Percentiles rank a stretch among this genome's conserved stretches.
phyloP scores from a whole-genome alignment of 2,329 filamentous ascomycete genomes.

The Colletotrichum liriopes region DNA sequence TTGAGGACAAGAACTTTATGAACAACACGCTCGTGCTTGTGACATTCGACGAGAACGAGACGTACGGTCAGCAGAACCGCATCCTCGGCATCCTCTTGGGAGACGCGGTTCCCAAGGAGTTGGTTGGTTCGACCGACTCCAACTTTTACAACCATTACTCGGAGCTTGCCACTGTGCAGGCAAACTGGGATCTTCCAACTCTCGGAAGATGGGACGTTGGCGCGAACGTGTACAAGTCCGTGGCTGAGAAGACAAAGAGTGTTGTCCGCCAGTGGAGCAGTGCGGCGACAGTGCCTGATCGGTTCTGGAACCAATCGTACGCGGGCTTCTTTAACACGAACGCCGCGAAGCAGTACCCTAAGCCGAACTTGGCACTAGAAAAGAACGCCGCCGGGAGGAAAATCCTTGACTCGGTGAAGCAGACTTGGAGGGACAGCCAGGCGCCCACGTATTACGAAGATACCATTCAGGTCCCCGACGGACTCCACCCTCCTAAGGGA shows the following conservation, averaged over 20 bases:
- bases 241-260: slow-evolving; percentile 75
- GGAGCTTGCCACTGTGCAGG: slow-evolving; percentile 75
- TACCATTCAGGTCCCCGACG: slow-evolving; percentile 58
- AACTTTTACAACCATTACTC: slow-evolving; percentile 84
- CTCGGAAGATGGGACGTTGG: slow-evolving; percentile 81
- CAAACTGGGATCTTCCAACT: slow-evolving; percentile 79
- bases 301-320: slow-evolving; percentile 70
- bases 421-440: slow-evolving; percentile 56
- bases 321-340: slow-evolving; percentile 63
- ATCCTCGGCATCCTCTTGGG: slow-evolving; percentile 82
- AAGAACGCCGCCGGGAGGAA: slow-evolving; percentile 51
- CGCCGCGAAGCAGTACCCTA: slow-evolving; percentile 55
- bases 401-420: slow-evolving; percentile 57
- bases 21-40: slow-evolving; percentile 82
- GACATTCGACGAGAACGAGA: slow-evolving; percentile 86
- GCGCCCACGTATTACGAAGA: slow-evolving; percentile 61
- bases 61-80: slow-evolving; percentile 77
- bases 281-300: slow-evolving; percentile 53
- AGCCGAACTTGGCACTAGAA: slow-evolving; percentile 56
- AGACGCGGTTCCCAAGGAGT: slow-evolving; percentile 76
- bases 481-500: slow-evolving; percentile 59
- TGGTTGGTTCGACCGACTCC: slow-evolving; percentile 77
- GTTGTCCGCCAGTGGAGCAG: slow-evolving; percentile 56
- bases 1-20: slow-evolving; percentile 80
- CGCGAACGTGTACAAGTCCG: slow-evolving; percentile 77